A percentile compares a stretch with the other conserved stretches of the same genome.
These are phyloP conservation scores for Leccinum fibrillosum DNA, from an alignment of 768 basidiomycete species.

Conservation along the genomic window DNA sequence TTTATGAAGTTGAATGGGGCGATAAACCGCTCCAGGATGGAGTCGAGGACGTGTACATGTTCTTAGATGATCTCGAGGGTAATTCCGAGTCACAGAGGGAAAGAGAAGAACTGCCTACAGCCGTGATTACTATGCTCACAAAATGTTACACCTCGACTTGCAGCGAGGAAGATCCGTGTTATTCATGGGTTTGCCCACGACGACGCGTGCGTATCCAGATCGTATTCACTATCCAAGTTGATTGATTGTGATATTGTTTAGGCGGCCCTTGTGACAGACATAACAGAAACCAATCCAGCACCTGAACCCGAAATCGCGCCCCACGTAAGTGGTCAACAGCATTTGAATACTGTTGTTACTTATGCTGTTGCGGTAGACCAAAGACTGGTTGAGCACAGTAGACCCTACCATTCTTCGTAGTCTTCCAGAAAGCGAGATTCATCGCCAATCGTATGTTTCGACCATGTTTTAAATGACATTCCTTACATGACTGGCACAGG, in stretches of 20 bases:
- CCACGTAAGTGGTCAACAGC: conserved; percentile 31
- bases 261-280: conserved; percentile 24
- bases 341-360: not conserved
- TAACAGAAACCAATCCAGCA: conserved; percentile 18
- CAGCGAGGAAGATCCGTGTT: conserved; percentile 75
- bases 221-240: not conserved
- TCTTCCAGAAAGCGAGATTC: conserved; percentile 76
- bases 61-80: conserved; percentile 78
- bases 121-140: conserved; percentile 86
- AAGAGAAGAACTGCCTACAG: conserved; percentile 77
- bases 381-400: conserved; percentile 53
- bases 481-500: conserved; percentile 25
- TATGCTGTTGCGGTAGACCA: conserved; percentile 24
- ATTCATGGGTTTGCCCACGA: conserved; percentile 74
- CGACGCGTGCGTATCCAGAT: conserved; percentile 46
- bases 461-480: not conserved
- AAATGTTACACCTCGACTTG: conserved; percentile 89
- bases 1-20: conserved; percentile 97
- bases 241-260: conserved; percentile 12
- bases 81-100: conserved; percentile 57
- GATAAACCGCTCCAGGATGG: conserved; percentile 77
- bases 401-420: conserved; percentile 45
- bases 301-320: conserved; percentile 28
- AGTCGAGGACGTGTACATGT: conserved; percentile 92
- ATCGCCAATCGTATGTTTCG: conserved; percentile 62